Evolutionary conservation across 345 rosid species (phyloP), one percentile per base, ranked within the genome.

Genomic region (Turritis glabra): DNA sequence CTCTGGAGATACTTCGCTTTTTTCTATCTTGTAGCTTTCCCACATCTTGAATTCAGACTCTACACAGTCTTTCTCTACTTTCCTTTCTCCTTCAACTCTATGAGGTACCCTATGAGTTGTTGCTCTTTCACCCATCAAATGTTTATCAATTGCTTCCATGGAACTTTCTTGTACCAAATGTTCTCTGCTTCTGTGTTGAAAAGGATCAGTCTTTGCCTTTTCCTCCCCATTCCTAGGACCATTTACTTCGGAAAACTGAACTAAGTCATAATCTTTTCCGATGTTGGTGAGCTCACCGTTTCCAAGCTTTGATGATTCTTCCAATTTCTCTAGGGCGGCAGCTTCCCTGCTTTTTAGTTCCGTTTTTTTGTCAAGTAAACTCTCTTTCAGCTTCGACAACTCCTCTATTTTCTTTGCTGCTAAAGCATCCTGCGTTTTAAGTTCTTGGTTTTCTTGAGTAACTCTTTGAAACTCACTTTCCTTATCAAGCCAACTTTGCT

Each of bases 21-120:
- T 90, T 75, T 93, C 96, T 51, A 89, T 84, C 75, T 84, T 87
- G 96, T 89, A 90, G 82, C 93, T 86, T 78, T 93, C 97, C 96
- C 98, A 90, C 96, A 89, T 88, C 84, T 88, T 90, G 64, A 79
- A 87, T 69, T 88, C 89, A 37, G 73, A 69, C 61, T 83, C 90
- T 25, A 83, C 84, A 19, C 84, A 75, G 47, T 86, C 85, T 46
- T 81, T 87, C 21, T 79, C 89, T 74, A 79, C 78, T 71, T 80
- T 79, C 1, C 54, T 69, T 74, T 86, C 81, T 51, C 87, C 89
- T 71, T 80, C 89, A 71, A 50, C 32, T 64, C 77, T 84, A 30
- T 82, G 64, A 27, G 17, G 5, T 53, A 38, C 61, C 50, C 5
- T 23, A 59, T 52, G 44, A 21, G n/a, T 64, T 43, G 26, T 29